These are phyloP conservation scores for Sequoiadendron giganteum DNA, from an alignment of 75 land plant species.

Conservation along the genomic window DNA sequence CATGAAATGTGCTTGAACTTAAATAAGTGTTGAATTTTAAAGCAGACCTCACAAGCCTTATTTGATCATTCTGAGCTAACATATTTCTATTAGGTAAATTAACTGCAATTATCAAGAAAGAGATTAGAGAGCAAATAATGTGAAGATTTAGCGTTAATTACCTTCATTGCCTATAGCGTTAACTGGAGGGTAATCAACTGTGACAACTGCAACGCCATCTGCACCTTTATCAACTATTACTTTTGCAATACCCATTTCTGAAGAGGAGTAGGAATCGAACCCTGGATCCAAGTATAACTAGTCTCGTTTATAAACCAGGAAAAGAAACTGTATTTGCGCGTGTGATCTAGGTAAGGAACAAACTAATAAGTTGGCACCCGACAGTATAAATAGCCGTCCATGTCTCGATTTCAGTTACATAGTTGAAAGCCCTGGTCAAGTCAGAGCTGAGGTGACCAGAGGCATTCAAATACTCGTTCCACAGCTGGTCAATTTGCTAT, in stretches of 20 bases:
- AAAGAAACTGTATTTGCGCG: too few species aligned
- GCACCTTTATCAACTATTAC: conserved; percentile 8
- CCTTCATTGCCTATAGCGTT: conserved; percentile 7
- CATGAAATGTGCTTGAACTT: too few species aligned
- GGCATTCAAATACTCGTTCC: too few species aligned
- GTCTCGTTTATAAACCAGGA: too few species aligned
- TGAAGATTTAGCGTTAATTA: not conserved
- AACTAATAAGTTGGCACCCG: too few species aligned
- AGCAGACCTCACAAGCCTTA: not conserved
- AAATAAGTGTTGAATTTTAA: too few species aligned
- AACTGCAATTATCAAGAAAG: not conserved
- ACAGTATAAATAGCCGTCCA: too few species aligned
- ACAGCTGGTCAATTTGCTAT: too few species aligned
- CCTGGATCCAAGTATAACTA: not conserved
- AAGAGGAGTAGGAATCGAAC: not conserved
- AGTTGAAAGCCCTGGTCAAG: too few species aligned
- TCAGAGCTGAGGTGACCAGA: too few species aligned
- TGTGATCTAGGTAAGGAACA: too few species aligned
- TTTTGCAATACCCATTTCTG: not conserved
- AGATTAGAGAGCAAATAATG: not conserved
- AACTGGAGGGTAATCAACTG: conserved; percentile 8
- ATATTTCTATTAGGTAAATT: not conserved
- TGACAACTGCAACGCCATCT: conserved; percentile 12
- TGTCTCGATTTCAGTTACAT: too few species aligned
- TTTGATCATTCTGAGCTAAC: not conserved